Conservation (phyloP, 225 moss, liverwort and hornwort species). For the Lunularia cruciata region DNA sequence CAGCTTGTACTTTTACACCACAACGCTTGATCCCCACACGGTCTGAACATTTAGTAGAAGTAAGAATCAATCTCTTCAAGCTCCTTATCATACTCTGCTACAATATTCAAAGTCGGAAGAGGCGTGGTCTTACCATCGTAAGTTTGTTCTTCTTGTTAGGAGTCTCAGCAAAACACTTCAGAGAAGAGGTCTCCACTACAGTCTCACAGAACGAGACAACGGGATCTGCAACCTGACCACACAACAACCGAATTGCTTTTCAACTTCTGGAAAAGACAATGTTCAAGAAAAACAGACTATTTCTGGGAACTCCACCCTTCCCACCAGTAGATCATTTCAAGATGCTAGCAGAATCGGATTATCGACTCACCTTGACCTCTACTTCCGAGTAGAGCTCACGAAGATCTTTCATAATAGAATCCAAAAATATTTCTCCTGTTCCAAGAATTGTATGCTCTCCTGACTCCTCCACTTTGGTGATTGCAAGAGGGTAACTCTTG, state of each 20-base stretch:
- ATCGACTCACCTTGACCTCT: slow-evolving; percentile 77
- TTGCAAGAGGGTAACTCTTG: slow-evolving; percentile 95
- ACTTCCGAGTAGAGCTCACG: slow-evolving; percentile 98
- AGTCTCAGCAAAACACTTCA: slow-evolving; percentile 99
- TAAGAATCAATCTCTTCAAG: no score
- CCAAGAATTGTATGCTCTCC: slow-evolving; percentile 98
- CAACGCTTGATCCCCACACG: no score
- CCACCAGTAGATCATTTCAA: no score
- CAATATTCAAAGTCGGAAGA: background rate
- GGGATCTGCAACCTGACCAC: slow-evolving; percentile 91
- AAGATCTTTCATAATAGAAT: slow-evolving; percentile 97
- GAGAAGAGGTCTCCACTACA: slow-evolving; percentile 95
- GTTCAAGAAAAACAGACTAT: no score
- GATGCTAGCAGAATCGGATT: no score
- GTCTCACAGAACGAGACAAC: slow-evolving; percentile 99
- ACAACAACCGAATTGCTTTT: background rate
- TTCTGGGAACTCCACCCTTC: no score
- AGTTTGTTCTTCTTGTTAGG: slow-evolving; percentile 99
- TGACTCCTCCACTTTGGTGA: slow-evolving; percentile 98
- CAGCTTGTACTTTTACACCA: no score
- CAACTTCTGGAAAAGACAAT: no score
- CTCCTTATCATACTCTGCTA: background rate
- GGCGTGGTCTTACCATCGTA: slow-evolving; percentile 66
- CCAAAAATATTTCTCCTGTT: slow-evolving; percentile 97
- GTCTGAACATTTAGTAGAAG: no score